These are phyloP conservation scores for Wickerhamomyces strasburgensis DNA, from an alignment of 805 yeast species.

Conservation along the genomic window DNA sequence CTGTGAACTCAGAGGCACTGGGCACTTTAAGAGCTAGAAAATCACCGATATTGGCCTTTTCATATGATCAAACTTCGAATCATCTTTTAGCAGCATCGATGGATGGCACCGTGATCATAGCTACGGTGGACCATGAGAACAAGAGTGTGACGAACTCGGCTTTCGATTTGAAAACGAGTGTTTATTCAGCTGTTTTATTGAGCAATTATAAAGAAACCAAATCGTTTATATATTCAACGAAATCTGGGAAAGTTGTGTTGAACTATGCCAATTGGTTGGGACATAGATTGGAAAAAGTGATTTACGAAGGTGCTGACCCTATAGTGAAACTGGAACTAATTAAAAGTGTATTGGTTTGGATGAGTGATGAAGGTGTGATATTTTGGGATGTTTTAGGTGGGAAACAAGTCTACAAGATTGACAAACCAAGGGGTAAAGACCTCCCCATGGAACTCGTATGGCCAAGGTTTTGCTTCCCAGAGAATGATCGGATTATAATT, in stretches of 20 bases:
- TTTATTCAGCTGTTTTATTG: slow-evolving; percentile 81
- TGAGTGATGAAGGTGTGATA: slow-evolving; percentile 75
- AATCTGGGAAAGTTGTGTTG: slow-evolving; percentile 72
- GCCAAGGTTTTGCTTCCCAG: slow-evolving; percentile 71
- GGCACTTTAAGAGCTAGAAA: slow-evolving; percentile 80
- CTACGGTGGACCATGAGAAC: slow-evolving; percentile 34
- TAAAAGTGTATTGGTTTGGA: slow-evolving; percentile 71
- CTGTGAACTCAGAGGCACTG: slow-evolving; percentile 49
- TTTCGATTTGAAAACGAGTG: slow-evolving; percentile 80
- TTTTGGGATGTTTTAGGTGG: slow-evolving; percentile 55
- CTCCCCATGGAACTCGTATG: slow-evolving; percentile 74
- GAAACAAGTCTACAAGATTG: slow-evolving; percentile 44
- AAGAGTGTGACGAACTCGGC: slow-evolving; percentile 33
- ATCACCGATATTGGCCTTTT: slow-evolving; percentile 60
- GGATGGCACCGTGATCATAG: slow-evolving; percentile 89
- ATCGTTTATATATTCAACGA: slow-evolving; percentile 83
- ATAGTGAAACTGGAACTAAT: slow-evolving; percentile 61
- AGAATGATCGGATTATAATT: slow-evolving; percentile 58
- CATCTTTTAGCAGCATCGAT: slow-evolving; percentile 84
- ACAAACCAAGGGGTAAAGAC: slow-evolving; percentile 46
- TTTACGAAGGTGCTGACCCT: slow-evolving; percentile 57
- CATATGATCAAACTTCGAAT: slow-evolving; percentile 66
- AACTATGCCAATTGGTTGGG: slow-evolving; percentile 88
- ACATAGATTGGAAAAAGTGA: slow-evolving; percentile 59
- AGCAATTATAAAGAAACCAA: slow-evolving; percentile 57